Conservation (phyloP, 1,284 basidiomycete species). For the Cystobasidium slooffiae region DNA sequence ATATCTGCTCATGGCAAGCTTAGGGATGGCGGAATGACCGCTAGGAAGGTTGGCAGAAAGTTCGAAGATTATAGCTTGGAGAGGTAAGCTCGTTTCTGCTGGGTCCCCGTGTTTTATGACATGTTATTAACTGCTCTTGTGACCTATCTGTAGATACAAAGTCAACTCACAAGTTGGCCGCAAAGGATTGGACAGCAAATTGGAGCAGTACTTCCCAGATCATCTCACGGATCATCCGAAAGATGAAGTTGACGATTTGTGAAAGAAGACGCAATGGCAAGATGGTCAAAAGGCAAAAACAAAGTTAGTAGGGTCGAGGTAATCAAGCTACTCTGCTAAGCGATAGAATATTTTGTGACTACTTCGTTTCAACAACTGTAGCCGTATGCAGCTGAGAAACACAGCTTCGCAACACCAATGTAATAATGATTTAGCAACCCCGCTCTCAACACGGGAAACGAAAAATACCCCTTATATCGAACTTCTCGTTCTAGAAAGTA, state of each 20-base stretch:
- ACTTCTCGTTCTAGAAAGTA: neutral
- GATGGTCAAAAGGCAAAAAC: neutral
- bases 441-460: slow-evolving; percentile 10
- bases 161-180: slow-evolving; percentile 39
- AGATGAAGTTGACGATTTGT: slow-evolving; percentile 13
- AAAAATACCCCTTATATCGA: neutral
- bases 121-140: neutral
- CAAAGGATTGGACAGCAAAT: slow-evolving; percentile 33
- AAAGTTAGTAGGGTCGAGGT: neutral
- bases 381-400: neutral
- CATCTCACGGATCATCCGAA: slow-evolving; percentile 16
- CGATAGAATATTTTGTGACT: neutral
- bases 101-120: neutral
- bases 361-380: slow-evolving; percentile 21
- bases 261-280: neutral
- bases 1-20: slow-evolving; percentile 36
- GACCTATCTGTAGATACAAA: slow-evolving; percentile 20
- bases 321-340: neutral
- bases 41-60: slow-evolving; percentile 33
- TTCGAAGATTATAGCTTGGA: slow-evolving; percentile 40
- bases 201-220: slow-evolving; percentile 33
- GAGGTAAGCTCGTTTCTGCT: slow-evolving; percentile 14
- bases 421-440: neutral
- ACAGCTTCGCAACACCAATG: too few relatives aligned
- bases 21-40: slow-evolving; percentile 33